Percentiles rank a stretch among this genome's conserved stretches.
Evolutionary conservation across 2,329 filamentous ascomycete genomes (phyloP).

Genomic region (Fusarium sp.): DNA sequence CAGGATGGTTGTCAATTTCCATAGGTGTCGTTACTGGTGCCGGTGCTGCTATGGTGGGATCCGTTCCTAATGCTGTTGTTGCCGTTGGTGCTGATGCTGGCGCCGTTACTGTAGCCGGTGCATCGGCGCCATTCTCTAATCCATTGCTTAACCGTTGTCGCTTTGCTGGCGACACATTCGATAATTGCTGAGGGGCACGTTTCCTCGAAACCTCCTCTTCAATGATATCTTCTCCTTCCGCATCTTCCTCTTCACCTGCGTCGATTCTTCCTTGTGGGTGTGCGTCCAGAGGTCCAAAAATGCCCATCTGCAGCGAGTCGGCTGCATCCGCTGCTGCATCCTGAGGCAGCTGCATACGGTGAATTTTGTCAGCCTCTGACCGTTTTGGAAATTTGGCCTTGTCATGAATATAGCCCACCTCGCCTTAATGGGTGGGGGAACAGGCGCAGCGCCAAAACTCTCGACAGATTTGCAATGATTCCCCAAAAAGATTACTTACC

Average conservation of each 20-base stretch:
- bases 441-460: conserved; percentile 17
- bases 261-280: conserved; percentile 55
- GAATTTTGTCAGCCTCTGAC: conserved; percentile 37
- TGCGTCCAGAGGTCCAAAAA: conserved; percentile 65
- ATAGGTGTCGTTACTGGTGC: conserved; percentile 61
- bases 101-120: conserved; percentile 38
- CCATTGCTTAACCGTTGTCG: conserved; percentile 69
- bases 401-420: conserved; percentile 25
- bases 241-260: conserved; percentile 52
- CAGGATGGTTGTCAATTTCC: conserved; percentile 64
- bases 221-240: conserved; percentile 48
- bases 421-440: conserved; percentile 9
- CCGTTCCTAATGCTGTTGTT: conserved; percentile 16
- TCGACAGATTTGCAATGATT: conserved; percentile 2
- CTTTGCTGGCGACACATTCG: conserved; percentile 68
- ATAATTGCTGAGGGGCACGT: conserved; percentile 57
- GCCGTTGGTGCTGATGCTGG: conserved; percentile 31
- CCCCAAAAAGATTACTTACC: conserved; percentile 51
- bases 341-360: conserved; percentile 57
- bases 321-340: conserved; percentile 58
- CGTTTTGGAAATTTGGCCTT: conserved; percentile 34
- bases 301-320: conserved; percentile 59
- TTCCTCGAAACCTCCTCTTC: conserved; percentile 58
- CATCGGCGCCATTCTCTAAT: conserved; percentile 64
- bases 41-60: conserved; percentile 23